Conservation (phyloP, 1,284 basidiomycete species). For the Hortiboletus rubellus region DNA sequence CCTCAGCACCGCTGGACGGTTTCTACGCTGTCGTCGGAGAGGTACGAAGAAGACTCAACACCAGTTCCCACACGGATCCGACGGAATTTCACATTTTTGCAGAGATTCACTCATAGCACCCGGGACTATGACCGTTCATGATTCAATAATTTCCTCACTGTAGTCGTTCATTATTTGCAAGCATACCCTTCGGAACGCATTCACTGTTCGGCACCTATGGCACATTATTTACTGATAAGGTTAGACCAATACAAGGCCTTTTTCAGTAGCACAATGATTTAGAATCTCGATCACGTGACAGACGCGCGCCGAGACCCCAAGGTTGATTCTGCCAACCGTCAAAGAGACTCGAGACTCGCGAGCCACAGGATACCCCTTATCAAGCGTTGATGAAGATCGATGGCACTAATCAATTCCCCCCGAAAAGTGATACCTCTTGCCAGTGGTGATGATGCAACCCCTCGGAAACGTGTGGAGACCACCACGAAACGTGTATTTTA, state of each 20-base stretch:
- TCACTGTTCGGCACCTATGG: conserved; percentile 9
- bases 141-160: conserved; percentile 9
- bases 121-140: conserved; percentile 11
- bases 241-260: too few relatives aligned
- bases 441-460: conserved; percentile 56
- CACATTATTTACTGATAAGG: not conserved
- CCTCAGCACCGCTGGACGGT: conserved; percentile 23
- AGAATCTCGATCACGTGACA: conserved; percentile 30
- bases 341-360: conserved; percentile 1
- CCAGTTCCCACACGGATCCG: conserved; percentile 23
- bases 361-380: conserved; percentile 8
- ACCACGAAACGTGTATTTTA: conserved; percentile 74
- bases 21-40: conserved; percentile 16
- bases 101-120: conserved; percentile 25
- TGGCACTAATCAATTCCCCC: conserved; percentile 57
- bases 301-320: conserved; percentile 13
- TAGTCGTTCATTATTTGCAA: conserved; percentile 7
- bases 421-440: conserved; percentile 71
- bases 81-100: conserved; percentile 36
- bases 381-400: conserved; percentile 29
- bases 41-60: conserved; percentile 17
- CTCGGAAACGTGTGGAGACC: conserved; percentile 41
- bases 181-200: conserved; percentile 18
- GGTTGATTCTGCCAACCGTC: conserved; percentile 8
- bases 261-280: too few relatives aligned